Evolutionary conservation across 805 yeast species (phyloP), one percentile per base, ranked within the genome.

Genomic region (Vanderwaltozyma verrucispora): DNA sequence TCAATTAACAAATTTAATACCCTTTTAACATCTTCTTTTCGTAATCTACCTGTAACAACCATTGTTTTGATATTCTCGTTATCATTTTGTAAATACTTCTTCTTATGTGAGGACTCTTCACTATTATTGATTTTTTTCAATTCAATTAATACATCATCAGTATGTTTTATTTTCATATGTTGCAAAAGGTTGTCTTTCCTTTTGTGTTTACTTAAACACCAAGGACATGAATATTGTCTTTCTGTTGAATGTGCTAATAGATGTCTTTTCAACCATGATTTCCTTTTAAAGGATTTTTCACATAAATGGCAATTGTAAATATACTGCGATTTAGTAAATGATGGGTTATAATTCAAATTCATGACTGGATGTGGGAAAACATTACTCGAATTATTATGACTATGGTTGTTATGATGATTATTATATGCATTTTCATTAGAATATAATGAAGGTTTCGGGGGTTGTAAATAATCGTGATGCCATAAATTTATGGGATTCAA

Each of bases 221-320:
- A 52, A 3, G 55, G 54, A 42, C 62, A 57, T 15, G 41, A 34
- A 30, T 46, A 54, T 16, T 49, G 52, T 31, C 56, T 47, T 15
- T 45, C 44, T 25, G 46, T 40, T 1, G 58, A 49, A 33, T 57
- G 62, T 13, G 58, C 49, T n/a, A 54, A 31, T 11, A 52, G 35
- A 36, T 57, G 60, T 30, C 62, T 44, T 37, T 50, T 48, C 30
- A 55, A 42, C 60, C 62, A 55, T n/a, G 62, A 53, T 16, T 46
- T 46, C 15, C 62, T 43, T 33, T 46, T 53, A 35, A 58, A 58
- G 12, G 49, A 47, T 39, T 56, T 56, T 15, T 47, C 52, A 39
- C 63, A 58, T 14, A 55, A 33, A 21, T 47, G 51, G 37, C 63
- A 58, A 28, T 46, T 39, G 56, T 62, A 49, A 29, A 39, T 17